Evolutionary conservation across 331 rosid species (phyloP), one percentile per base, ranked within the genome.

Genomic region (Spiraea crenata): DNA sequence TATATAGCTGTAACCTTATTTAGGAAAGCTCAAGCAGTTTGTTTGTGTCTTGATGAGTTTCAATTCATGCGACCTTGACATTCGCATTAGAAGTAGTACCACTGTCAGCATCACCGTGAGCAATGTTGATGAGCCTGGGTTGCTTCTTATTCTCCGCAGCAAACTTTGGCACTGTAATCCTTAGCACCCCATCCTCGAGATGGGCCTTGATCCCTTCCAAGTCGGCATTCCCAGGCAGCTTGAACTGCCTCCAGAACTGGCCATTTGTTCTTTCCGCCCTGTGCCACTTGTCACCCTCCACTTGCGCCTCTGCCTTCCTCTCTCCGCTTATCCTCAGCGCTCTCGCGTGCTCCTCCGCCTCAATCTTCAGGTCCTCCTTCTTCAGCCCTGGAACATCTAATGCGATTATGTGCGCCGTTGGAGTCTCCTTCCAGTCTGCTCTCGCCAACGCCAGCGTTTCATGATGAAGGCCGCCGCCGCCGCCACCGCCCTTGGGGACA

Each of bases 371-470:
- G 1, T 79, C 85, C 2, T 75, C 82, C 67, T 64, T 77, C 75
- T 71, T 84, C 83, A 84, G 17, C 56, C 89, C 92, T 0, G 89
- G 87, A 0, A 84, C 3, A 70, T 87, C 92, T 47, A 87, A 6
- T 13, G n/a, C 5, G 14, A 87, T 82, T 20, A 77, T 47, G 51
- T 86, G 91, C 31, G 52, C 71, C 0, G 74, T 11, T 1, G 77
- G 31, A 0, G 84, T 82, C 64, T 87, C 91, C 52, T 71, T 84
- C 91, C 89, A 86, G 52, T 86, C 89, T 5, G 87, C 85, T 3
- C 83, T 82, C 2, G 88, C 91, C 37, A 84, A 38, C 2, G 88
- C 83, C 2, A 80, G 51, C 64, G 44, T 16, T 4, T 58, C 25
- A 12, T 58, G 45, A 15, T 25, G 31, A 3, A 17, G 54, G 54